phyloP scores from a whole-genome alignment of 2,329 filamentous ascomycete species.

The Incumbomyces lentus region DNA sequence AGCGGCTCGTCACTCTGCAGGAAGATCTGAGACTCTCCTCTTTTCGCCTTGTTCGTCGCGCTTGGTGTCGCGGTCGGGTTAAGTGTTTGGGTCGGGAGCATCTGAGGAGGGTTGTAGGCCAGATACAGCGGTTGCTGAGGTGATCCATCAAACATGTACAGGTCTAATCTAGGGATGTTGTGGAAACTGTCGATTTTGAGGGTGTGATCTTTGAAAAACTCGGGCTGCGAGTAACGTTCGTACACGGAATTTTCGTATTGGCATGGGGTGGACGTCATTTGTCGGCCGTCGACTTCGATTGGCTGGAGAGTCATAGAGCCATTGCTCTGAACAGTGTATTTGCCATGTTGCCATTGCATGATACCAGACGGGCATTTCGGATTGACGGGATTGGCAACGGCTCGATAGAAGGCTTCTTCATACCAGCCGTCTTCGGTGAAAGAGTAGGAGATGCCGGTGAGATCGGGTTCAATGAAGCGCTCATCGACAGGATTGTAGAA shows the following conservation, averaged over 20 bases:
- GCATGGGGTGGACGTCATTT: conserved; percentile 57
- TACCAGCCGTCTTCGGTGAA: conserved; percentile 59
- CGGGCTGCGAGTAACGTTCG: conserved; percentile 56
- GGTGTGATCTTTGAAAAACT: conserved; percentile 46
- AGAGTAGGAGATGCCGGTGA: conserved; percentile 63
- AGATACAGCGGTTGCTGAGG: conserved; percentile 60
- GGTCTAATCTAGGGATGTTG: conserved; percentile 51
- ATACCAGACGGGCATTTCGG: conserved; percentile 55
- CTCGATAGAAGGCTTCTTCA: conserved; percentile 61
- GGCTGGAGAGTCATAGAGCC: conserved; percentile 51
- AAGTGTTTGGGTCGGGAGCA: conserved; percentile 59
- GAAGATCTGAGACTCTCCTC: conserved; percentile 17
- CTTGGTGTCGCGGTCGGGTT: conserved; percentile 41
- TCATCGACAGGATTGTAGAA: conserved; percentile 62
- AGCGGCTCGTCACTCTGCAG: conserved; percentile 1
- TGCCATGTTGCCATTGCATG: conserved; percentile 66
- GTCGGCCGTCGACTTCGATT: conserved; percentile 56
- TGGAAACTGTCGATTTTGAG: conserved; percentile 50
- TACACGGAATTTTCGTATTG: conserved; percentile 45
- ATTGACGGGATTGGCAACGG: conserved; percentile 52
- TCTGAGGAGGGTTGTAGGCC: conserved; percentile 51
- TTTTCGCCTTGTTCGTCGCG: conserved; percentile 26
- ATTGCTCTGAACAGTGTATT: conserved; percentile 45
- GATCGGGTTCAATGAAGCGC: conserved; percentile 52
- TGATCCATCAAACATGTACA: conserved; percentile 53